Percentiles rank a stretch among this genome's conserved stretches.
phyloP scores from a whole-genome alignment of 768 basidiomycete species.

The Boletus rubroflammeus region DNA sequence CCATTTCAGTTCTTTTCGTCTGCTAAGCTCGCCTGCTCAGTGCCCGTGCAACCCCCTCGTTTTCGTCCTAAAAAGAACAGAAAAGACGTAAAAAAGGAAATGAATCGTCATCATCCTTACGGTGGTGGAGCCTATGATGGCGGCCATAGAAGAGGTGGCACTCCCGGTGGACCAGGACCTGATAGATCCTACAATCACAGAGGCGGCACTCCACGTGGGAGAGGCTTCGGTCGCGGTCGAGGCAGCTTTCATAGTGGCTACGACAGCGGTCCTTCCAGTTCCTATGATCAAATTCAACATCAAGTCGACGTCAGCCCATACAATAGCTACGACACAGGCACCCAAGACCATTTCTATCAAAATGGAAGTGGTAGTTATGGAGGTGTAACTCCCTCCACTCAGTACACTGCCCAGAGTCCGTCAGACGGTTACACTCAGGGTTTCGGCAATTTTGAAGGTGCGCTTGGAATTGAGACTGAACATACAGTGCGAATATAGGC shows the following conservation, averaged over 20 bases:
- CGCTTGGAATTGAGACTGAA: conserved; percentile 72
- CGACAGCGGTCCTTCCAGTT: conserved; percentile 49
- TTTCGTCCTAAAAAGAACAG: conserved; percentile 29
- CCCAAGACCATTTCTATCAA: conserved; percentile 66
- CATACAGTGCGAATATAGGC: conserved; percentile 41
- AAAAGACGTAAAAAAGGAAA: conserved; percentile 31
- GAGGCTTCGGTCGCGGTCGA: conserved; percentile 52
- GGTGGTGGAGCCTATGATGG: conserved; percentile 58
- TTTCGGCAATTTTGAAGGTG: conserved; percentile 77
- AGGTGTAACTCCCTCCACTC: conserved; percentile 45
- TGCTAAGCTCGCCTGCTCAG: conserved; percentile 27
- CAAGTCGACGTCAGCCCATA: conserved; percentile 63
- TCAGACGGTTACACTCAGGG: conserved; percentile 54
- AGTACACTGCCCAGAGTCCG: conserved; percentile 46
- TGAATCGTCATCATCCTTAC: conserved; percentile 93
- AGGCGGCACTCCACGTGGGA: conserved; percentile 50
- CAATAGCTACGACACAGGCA: conserved; percentile 61
- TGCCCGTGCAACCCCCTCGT: conserved; percentile 20
- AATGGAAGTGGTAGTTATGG: conserved; percentile 60
- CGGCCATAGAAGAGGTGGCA: conserved; percentile 59
- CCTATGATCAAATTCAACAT: conserved; percentile 66
- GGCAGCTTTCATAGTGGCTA: conserved; percentile 52
- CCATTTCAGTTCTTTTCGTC: conserved; percentile 17
- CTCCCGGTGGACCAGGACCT: conserved; percentile 62
- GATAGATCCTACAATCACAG: conserved; percentile 67